Evolutionary conservation across 768 basidiomycete genomes (phyloP), one percentile per base, ranked within the genome.

Genomic region (Rhizopogon rudus): DNA sequence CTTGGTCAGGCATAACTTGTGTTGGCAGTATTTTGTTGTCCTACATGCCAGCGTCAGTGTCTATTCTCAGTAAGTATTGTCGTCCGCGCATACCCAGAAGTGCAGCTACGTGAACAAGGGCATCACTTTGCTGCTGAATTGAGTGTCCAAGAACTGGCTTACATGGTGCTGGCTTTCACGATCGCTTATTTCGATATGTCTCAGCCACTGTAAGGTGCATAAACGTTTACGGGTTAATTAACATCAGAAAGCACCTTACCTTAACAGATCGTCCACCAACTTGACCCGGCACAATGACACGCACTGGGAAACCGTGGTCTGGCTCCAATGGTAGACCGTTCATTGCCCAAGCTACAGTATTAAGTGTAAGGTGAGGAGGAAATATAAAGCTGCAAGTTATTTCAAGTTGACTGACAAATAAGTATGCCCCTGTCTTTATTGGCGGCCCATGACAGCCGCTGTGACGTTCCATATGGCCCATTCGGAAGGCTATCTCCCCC

Each of bases 1-100:
- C 81, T 60, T 77, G 75, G 50, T 82, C 81, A 0, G 82, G 76
- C 39, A 69, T 71, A 0, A 84, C 59, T 17, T 76, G 70, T 29
- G 70, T 79, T 8, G 84, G 84, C n/a, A 86, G 68, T 5, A 85
- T 73, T 56, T 82, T 83, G 71, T 86, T 86, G 63, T 86, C 83
- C 63, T 66, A 37, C 2, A 35, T 35, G 12, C 10, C 35, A 35
- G 33, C 39, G 2, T 22, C 40, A 50, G 14, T 16, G 8, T 20
- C 43, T 17, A 42, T n/a, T 8, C n/a, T 37, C 5, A 31, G 31
- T 31, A 5, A 28, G 40, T 3, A 35, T 6, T 33, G 45, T 52
- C 13, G 5, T 8, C 17, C 20, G 3, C 20, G 44, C 54, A 41
- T 52, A 73, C 73, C 67, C 67, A 68, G 37, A 71, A 73, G 48